A percentile compares a stretch with the other conserved stretches of the same genome.
These are phyloP conservation scores for Scheffersomyces amazonensis DNA, from an alignment of 805 yeast genomes.

Conservation along the genomic window DNA sequence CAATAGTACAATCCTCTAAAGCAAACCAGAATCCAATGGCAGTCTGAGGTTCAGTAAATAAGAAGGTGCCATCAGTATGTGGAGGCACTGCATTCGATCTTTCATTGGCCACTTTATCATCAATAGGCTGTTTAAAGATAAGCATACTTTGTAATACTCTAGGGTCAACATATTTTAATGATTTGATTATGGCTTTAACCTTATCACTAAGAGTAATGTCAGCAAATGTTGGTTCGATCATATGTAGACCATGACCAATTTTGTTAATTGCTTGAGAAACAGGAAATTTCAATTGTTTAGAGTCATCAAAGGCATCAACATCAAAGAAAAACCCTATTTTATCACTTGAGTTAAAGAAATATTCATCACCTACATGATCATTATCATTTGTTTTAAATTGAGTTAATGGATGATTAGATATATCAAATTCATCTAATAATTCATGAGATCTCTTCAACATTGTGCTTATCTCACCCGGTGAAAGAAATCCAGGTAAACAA, in stretches of 20 bases:
- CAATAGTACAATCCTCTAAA: slow-evolving; percentile 63
- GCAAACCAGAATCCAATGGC: slow-evolving; percentile 85
- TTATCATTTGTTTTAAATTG: slow-evolving; percentile 60
- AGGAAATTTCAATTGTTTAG: slow-evolving; percentile 51
- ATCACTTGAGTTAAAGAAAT: slow-evolving; percentile 67
- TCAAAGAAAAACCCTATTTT: slow-evolving; percentile 71
- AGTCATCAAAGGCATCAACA: slow-evolving; percentile 57
- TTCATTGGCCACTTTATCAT: slow-evolving; percentile 7
- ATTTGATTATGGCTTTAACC: slow-evolving; percentile 48
- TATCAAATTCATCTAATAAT: slow-evolving; percentile 49
- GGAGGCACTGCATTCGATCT: slow-evolving; percentile 64
- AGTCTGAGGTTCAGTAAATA: slow-evolving; percentile 66
- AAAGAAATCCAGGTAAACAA: slow-evolving; percentile 54
- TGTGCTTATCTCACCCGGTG: slow-evolving; percentile 33
- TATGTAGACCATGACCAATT: slow-evolving; percentile 76
- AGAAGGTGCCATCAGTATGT: slow-evolving; percentile 73
- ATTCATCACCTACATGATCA: slow-evolving; percentile 69
- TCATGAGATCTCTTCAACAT: slow-evolving; percentile 43
- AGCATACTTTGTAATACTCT: slow-evolving; percentile 76
- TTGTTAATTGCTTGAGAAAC: slow-evolving; percentile 64
- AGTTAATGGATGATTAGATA: slow-evolving; percentile 62
- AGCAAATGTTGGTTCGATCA: slow-evolving; percentile 47
- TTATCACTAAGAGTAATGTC: slow-evolving; percentile 50
- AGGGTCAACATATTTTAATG: slow-evolving; percentile 59
- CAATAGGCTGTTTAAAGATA: slow-evolving; percentile 68